Percentiles rank a stretch among this genome's conserved stretches.
These are phyloP conservation scores for Fusarium xyrophilum DNA, from an alignment of 2,329 filamentous ascomycete genomes.

Conservation along the genomic window DNA sequence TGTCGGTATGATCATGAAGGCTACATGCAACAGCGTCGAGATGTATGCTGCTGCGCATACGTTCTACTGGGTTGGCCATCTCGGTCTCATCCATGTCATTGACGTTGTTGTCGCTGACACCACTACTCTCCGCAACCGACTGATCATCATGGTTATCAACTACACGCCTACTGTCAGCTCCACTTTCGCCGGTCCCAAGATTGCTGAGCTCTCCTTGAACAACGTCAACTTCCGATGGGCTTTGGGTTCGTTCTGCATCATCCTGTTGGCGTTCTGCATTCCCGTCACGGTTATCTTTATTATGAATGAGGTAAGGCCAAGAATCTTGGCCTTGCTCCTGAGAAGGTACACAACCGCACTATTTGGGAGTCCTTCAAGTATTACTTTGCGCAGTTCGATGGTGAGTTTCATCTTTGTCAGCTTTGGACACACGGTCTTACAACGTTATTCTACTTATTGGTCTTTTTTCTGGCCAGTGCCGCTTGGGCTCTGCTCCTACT, in stretches of 20 bases:
- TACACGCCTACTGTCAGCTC: constrained; percentile 53
- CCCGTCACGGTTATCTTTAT: constrained; percentile 48
- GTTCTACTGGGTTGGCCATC: constrained; percentile 67
- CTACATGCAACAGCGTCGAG: constrained; percentile 61
- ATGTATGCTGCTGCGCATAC: constrained; percentile 68
- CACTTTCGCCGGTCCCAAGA: constrained; percentile 54
- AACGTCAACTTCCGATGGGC: constrained; percentile 53
- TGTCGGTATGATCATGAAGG: constrained; percentile 67
- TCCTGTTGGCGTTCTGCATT: constrained; percentile 59
- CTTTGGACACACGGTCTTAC: neutral
- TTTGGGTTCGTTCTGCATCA: constrained; percentile 69
- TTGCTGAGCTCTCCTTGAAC: constrained; percentile 49
- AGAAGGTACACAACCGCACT: constrained; percentile 2
- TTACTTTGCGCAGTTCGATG: constrained; percentile 21
- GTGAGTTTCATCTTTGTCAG: neutral
- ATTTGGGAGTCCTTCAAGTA: neutral
- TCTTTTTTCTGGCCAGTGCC: constrained; percentile 2
- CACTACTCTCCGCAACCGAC: constrained; percentile 52
- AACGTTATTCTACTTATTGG: neutral
- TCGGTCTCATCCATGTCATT: constrained; percentile 51
- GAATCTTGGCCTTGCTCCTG: neutral
- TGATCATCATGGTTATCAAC: constrained; percentile 53
- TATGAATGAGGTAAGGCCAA: constrained; percentile 42
- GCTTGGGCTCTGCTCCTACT: constrained; percentile 7
- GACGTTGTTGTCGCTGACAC: constrained; percentile 54